A percentile compares a stretch with the other conserved stretches of the same genome.
phyloP scores from a whole-genome alignment of 257 asterid genomes.

The Nicotiana benthamiana region DNA sequence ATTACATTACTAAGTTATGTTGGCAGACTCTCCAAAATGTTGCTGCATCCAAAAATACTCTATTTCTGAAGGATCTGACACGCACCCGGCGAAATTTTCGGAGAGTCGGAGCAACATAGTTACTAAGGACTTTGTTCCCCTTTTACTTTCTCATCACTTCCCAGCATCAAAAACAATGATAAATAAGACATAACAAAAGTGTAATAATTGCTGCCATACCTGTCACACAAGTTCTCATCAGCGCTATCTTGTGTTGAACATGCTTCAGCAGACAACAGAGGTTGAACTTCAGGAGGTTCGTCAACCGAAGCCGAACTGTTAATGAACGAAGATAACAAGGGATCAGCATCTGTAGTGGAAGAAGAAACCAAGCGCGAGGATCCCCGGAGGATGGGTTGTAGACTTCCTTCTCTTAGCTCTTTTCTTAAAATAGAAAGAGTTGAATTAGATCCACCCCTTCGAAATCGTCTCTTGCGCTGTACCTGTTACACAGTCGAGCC shows the following conservation, averaged over 20 bases:
- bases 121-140: background rate
- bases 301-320: conserved; percentile 39
- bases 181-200: background rate
- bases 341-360: conserved; percentile 49
- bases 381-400: conserved; percentile 52
- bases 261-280: conserved; percentile 30
- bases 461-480: conserved; percentile 63
- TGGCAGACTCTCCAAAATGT: too few relatives aligned
- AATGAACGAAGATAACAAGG: conserved; percentile 59
- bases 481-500: conserved; percentile 39
- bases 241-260: conserved; percentile 18
- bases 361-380: conserved; percentile 38
- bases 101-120: too few relatives aligned
- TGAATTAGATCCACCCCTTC: conserved; percentile 44
- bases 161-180: background rate
- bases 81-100: too few relatives aligned
- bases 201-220: conserved; percentile 25
- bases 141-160: background rate
- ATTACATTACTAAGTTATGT: too few relatives aligned
- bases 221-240: conserved; percentile 28
- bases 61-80: too few relatives aligned
- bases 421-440: conserved; percentile 42
- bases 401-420: conserved; percentile 67
- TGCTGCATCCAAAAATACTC: too few relatives aligned
- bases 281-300: conserved; percentile 28